Evolutionary conservation across 176 grass and related monocot genomes (phyloP).

Genomic region (Leersia perrieri): DNA sequence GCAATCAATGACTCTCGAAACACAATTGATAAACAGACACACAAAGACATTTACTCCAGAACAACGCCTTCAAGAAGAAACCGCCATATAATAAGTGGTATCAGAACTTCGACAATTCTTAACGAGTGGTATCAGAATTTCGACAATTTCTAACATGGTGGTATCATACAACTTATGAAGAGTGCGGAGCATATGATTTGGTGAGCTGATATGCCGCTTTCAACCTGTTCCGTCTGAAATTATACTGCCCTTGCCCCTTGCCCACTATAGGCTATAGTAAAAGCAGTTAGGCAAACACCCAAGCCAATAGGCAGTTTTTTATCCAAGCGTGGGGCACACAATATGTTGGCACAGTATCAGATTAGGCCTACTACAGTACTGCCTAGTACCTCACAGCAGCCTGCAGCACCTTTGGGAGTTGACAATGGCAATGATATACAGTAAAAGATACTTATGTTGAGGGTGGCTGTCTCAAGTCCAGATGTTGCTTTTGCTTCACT

Average conservation of each 20-base stretch:
- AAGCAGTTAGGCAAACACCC: neutral
- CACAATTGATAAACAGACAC: no score
- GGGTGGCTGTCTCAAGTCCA: constrained; percentile 9
- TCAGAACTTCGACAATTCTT: no score
- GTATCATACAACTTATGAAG: neutral
- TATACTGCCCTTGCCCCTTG: neutral
- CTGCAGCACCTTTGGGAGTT: neutral
- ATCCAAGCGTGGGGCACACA: neutral
- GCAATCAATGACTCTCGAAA: no score
- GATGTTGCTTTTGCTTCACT: constrained; percentile 54
- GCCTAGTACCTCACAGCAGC: neutral
- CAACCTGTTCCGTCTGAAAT: neutral
- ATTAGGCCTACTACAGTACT: neutral
- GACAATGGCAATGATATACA: neutral
- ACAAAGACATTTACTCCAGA: no score
- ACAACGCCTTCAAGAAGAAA: no score
- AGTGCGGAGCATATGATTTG: neutral
- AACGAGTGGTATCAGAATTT: no score
- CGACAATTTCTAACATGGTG: no score
- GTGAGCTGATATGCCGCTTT: neutral
- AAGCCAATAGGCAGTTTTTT: neutral
- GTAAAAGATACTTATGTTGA: constrained; percentile 10
- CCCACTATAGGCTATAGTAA: no score
- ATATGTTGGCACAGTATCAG: constrained; percentile 24
- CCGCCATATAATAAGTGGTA: no score